Conservation (phyloP, 2,329 filamentous ascomycete species). For the Aspergillus floridensis region DNA sequence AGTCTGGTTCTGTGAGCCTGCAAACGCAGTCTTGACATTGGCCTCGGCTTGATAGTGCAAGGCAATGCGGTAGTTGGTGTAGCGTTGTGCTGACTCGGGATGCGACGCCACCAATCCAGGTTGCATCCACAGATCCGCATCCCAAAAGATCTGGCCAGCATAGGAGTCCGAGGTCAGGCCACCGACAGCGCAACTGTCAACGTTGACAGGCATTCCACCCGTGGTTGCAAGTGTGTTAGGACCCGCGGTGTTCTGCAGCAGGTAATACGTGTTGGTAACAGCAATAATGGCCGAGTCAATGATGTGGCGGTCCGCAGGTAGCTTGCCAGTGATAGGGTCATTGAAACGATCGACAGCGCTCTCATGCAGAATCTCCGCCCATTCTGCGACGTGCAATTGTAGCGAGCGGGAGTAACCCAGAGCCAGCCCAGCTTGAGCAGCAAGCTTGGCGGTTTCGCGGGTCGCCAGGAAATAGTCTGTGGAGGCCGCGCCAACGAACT, state of each 20-base stretch:
- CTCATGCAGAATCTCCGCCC: conserved; percentile 59
- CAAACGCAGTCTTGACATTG: conserved; percentile 57
- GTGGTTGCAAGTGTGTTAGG: conserved; percentile 53
- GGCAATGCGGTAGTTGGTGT: conserved; percentile 63
- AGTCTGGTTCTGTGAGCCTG: conserved; percentile 60
- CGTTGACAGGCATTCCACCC: conserved; percentile 53
- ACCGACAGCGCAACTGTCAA: conserved; percentile 66
- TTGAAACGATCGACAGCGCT: conserved; percentile 64
- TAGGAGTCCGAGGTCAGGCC: conserved; percentile 67
- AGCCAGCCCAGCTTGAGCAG: conserved; percentile 50
- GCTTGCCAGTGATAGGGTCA: conserved; percentile 54
- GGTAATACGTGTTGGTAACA: conserved; percentile 48
- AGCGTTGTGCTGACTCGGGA: conserved; percentile 60
- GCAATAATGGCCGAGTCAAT: conserved; percentile 52
- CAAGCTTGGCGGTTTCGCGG: conserved; percentile 53
- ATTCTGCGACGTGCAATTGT: conserved; percentile 58
- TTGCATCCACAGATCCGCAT: conserved; percentile 66
- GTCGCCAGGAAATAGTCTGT: conserved; percentile 65
- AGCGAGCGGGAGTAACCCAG: conserved; percentile 58
- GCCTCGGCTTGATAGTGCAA: conserved; percentile 58
- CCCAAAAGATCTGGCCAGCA: conserved; percentile 65
- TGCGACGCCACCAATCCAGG: conserved; percentile 64
- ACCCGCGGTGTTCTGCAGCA: conserved; percentile 51
- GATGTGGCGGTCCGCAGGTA: conserved; percentile 58
- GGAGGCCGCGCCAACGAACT: conserved; percentile 68